A percentile compares a stretch with the other conserved stretches of the same genome.
These are phyloP conservation scores for Cystobasidium slooffiae DNA, from an alignment of 1,284 basidiomycete species.

Conservation along the genomic window DNA sequence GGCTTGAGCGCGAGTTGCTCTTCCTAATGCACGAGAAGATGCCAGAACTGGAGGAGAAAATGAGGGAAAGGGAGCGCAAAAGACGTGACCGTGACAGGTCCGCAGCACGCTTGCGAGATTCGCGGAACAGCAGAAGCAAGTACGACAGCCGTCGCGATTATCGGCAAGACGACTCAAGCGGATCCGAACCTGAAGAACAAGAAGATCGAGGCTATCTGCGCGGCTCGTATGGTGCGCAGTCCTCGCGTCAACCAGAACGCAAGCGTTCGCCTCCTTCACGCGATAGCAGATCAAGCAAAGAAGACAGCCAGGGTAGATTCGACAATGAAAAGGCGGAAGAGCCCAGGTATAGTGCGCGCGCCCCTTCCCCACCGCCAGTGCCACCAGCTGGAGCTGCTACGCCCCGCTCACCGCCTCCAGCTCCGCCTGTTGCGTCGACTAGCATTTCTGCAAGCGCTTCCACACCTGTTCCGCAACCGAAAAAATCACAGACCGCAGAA, in stretches of 20 bases:
- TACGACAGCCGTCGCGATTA: constrained; percentile 45
- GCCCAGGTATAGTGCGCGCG: constrained; percentile 51
- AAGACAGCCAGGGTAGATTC: neutral
- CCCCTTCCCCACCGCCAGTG: constrained; percentile 52
- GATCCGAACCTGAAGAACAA: constrained; percentile 36
- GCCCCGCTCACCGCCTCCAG: constrained; percentile 51
- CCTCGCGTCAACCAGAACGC: constrained; percentile 47
- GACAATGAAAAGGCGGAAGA: neutral
- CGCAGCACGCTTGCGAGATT: constrained; percentile 78
- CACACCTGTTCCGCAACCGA: constrained; percentile 58
- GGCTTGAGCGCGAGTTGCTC: constrained; percentile 86
- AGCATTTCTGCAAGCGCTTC: constrained; percentile 58
- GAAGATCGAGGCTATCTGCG: constrained; percentile 55
- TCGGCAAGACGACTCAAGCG: constrained; percentile 34
- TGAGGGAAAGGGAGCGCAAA: constrained; percentile 77
- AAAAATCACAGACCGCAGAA: constrained; percentile 73
- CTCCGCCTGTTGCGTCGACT: constrained; percentile 48
- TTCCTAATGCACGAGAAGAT: constrained; percentile 87
- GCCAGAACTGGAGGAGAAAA: constrained; percentile 84
- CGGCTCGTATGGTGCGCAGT: constrained; percentile 59
- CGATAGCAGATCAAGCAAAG: constrained; percentile 49
- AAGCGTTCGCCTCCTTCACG: constrained; percentile 22
- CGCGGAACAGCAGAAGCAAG: constrained; percentile 65
- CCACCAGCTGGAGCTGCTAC: constrained; percentile 22
- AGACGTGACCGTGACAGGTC: constrained; percentile 73